Conservation (phyloP, 371 early-diverging fungal species). For the Blyttiomyces sp. region DNA sequence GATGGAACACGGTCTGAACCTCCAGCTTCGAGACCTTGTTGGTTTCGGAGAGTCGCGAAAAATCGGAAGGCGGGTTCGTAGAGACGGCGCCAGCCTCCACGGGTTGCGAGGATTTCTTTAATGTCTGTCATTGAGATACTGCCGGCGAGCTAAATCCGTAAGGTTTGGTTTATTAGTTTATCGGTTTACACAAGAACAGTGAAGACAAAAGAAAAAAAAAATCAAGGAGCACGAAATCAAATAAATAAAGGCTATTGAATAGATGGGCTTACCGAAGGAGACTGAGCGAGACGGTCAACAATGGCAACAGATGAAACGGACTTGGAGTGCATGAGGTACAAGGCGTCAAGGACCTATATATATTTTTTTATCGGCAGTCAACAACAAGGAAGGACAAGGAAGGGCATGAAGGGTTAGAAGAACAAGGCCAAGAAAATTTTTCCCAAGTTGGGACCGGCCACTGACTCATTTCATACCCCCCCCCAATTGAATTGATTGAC, state of each 20-base stretch:
- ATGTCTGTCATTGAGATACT: conserved; percentile 42
- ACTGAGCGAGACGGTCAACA: conserved; percentile 20
- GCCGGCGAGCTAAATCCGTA: conserved; percentile 21
- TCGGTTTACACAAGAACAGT: background rate
- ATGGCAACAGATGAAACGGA: conserved; percentile 37
- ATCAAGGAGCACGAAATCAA: too few species aligned
- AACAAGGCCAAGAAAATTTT: too few species aligned
- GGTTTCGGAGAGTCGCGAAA: conserved; percentile 27
- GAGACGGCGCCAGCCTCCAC: conserved; percentile 37
- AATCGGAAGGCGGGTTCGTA: conserved; percentile 36
- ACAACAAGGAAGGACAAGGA: too few species aligned
- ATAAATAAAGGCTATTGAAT: background rate
- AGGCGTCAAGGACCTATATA: conserved; percentile 37
- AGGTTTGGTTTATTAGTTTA: too few species aligned
- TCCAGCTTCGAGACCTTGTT: conserved; percentile 36
- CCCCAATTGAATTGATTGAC: too few species aligned
- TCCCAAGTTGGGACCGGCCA: too few species aligned
- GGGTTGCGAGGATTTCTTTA: conserved; percentile 32
- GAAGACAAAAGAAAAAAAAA: background rate
- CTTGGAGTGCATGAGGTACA: conserved; percentile 37
- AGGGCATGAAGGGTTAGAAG: too few species aligned
- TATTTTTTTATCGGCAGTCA: too few species aligned
- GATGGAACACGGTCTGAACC: conserved; percentile 39
- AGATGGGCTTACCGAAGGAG: background rate
- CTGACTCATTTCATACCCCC: too few species aligned